Base-by-base conservation (phyloP, 1,284 basidiomycete species). In the Gomphus bonarii region DNA sequence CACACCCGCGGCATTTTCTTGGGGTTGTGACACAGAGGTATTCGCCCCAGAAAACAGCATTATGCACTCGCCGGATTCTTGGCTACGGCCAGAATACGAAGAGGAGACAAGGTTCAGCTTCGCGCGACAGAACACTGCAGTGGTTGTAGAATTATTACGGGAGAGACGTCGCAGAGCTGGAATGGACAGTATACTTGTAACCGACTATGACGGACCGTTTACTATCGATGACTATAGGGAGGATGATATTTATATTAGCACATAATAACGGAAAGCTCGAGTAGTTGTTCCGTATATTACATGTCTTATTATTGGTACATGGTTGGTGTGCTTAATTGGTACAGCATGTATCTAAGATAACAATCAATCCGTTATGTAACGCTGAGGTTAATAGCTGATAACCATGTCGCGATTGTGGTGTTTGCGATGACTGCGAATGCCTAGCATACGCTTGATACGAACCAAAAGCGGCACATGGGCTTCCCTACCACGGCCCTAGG, bases 391-490 rank as follows among this genome's bases (percentile, higher is more conserved):
- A 33, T 33, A 33, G 31, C 31, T 33, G 31, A 33, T 33, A 4
- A 33, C 31, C 31, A 33, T 33, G 31, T 33, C 31, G 31, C n/a
- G n/a, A n/a, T n/a, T n/a, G n/a, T n/a, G n/a, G n/a, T n/a, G n/a
- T n/a, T n/a, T n/a, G n/a, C n/a, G n/a, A n/a, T 54, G 51, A 18
- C 36, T 54, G 44, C 60, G 61, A n/a, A 64, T 59, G 11, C 61
- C 60, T 31, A 64, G 58, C 35, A 61, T 38, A 49, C 50, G 60
- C 51, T 60, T 62, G 42, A 64, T 42, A 46, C 59, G 58, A 11
- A 62, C 30, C 36, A 60, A 63, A 16, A 62, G 62, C 35, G 61
- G 63, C 0, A 61, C 60, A 36, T 63, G 62, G 12, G 61, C 60
- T 43, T 61, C 59, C 16, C 56, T 52, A 18, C 63, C 62, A 12